Evolutionary conservation across 31 red algal genomes (phyloP).

Genomic region (Asparagopsis taxiformis): DNA sequence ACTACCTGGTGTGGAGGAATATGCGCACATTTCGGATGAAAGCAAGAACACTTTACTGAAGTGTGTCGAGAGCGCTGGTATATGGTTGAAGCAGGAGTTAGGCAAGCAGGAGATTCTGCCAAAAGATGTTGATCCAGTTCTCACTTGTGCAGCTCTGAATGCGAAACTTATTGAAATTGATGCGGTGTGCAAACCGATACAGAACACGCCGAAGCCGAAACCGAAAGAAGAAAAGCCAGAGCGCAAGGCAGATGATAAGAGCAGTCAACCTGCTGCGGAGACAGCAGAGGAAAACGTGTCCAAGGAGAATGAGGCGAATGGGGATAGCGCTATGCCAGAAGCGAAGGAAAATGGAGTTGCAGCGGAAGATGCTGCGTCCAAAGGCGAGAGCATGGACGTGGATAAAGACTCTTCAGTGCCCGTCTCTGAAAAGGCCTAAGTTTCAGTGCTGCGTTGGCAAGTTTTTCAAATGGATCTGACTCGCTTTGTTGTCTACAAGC

Average conservation of each 20-base stretch:
- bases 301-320: neutral
- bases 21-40: conserved; percentile 82
- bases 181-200: conserved; percentile 66
- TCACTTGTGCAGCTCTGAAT: conserved; percentile 68
- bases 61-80: conserved; percentile 57
- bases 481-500: no score
- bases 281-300: neutral
- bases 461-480: neutral
- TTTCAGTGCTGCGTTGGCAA: neutral
- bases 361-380: neutral
- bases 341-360: neutral
- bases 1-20: conserved; percentile 49
- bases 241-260: conserved; percentile 8
- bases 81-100: conserved; percentile 66
- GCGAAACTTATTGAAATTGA: conserved; percentile 47
- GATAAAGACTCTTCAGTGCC: neutral
- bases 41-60: conserved; percentile 68
- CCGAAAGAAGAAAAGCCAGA: conserved; percentile 53
- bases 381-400: neutral
- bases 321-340: neutral
- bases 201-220: conserved; percentile 83
- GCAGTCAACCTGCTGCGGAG: neutral
- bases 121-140: conserved; percentile 62
- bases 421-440: neutral
- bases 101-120: conserved; percentile 37